Percentiles rank a stretch among this genome's conserved stretches.
Evolutionary conservation across 371 early-diverging fungal species (phyloP).

Genomic region (Mucor lusitanicus): DNA sequence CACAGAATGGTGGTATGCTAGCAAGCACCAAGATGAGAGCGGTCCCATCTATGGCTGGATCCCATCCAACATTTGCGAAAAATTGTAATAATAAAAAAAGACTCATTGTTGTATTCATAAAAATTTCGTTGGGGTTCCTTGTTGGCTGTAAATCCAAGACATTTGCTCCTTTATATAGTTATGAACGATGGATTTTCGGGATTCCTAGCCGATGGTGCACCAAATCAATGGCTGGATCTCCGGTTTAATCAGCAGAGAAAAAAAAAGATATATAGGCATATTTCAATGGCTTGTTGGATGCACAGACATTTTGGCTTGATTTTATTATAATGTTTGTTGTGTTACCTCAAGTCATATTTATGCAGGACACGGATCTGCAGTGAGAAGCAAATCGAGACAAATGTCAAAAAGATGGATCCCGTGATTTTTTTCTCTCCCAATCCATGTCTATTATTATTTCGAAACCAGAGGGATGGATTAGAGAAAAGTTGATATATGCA

Average conservation of each 20-base stretch:
- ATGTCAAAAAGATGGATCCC: neutral
- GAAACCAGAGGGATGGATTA: neutral
- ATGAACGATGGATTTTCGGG: neutral
- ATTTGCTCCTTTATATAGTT: neutral
- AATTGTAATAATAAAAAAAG: slow-evolving; percentile 17
- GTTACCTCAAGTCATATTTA: neutral
- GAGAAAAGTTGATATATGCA: neutral
- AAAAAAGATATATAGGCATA: too few relatives aligned
- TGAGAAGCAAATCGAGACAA: neutral
- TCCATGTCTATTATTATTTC: neutral
- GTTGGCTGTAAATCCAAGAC: too few relatives aligned
- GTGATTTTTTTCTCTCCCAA: neutral
- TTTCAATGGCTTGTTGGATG: too few relatives aligned
- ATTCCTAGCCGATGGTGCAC: neutral
- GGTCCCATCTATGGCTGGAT: slow-evolving; percentile 11
- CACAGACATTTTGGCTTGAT: too few relatives aligned
- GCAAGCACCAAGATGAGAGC: neutral
- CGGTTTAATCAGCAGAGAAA: neutral
- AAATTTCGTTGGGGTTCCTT: too few relatives aligned
- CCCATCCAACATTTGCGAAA: slow-evolving; percentile 11
- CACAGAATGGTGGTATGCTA: slow-evolving; percentile 25
- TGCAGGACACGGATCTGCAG: neutral
- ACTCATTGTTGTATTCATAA: too few relatives aligned
- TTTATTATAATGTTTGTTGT: neutral
- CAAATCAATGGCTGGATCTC: neutral